Evolutionary conservation across 2,329 filamentous ascomycete genomes (phyloP).

Genomic region (Colletotrichum lini): DNA sequence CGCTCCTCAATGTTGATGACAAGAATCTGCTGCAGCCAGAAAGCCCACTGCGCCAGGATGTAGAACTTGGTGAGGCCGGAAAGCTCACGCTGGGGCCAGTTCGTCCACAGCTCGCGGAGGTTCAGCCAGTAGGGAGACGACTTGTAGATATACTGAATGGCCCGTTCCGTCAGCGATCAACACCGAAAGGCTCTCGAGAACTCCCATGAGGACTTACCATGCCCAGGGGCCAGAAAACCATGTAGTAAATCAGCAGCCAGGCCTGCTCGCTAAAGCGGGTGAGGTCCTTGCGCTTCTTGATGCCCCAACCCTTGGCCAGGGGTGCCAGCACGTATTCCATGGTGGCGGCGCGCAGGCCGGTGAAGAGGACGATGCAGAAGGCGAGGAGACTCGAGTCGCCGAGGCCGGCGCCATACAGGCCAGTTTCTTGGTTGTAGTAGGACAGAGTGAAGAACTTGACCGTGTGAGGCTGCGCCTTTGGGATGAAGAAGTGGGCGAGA

Average conservation of each 20-base stretch:
- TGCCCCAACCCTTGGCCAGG: conserved; percentile 78
- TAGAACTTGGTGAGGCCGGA: conserved; percentile 86
- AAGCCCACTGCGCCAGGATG: conserved; percentile 89
- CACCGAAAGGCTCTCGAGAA: not conserved
- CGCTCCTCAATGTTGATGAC: conserved; percentile 96
- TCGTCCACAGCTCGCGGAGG: conserved; percentile 83
- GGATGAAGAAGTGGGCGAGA: conserved; percentile 86
- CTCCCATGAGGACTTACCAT: conserved; percentile 72
- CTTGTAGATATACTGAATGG: conserved; percentile 80
- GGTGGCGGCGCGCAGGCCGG: conserved; percentile 83
- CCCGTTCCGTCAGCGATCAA: conserved; percentile 21
- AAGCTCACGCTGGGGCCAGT: conserved; percentile 86
- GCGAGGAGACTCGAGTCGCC: conserved; percentile 85
- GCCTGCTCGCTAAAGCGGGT: conserved; percentile 94
- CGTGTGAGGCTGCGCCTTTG: conserved; percentile 83
- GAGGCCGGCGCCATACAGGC: conserved; percentile 81
- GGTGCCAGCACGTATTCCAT: conserved; percentile 93
- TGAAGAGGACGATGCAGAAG: conserved; percentile 88
- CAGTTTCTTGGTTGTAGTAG: conserved; percentile 80
- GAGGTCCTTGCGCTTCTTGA: conserved; percentile 81
- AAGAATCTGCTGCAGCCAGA: conserved; percentile 94
- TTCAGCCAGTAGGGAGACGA: conserved; percentile 85
- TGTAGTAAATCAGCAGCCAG: conserved; percentile 90
- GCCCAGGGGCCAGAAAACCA: conserved; percentile 85
- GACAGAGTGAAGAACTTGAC: conserved; percentile 90